phyloP scores from a whole-genome alignment of 2,329 filamentous ascomycete genomes.

The Chrysoporthe deuterocubensis region DNA sequence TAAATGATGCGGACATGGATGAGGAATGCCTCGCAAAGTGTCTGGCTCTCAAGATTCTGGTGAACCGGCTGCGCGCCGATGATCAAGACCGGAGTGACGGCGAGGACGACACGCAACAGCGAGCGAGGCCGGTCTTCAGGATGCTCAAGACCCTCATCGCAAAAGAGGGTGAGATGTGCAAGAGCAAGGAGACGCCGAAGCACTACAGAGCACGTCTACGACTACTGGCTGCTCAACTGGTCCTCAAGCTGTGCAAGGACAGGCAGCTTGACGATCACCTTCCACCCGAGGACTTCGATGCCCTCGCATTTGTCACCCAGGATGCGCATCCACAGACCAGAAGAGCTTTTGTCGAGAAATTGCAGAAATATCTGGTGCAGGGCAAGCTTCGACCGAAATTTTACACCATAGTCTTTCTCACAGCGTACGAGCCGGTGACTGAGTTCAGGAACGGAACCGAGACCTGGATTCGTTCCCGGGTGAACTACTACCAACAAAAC shows the following conservation, averaged over 20 bases:
- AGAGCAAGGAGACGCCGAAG: slow-evolving; percentile 73
- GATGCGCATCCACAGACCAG: slow-evolving; percentile 77
- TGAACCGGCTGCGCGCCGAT: slow-evolving; percentile 77
- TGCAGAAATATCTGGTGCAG: slow-evolving; percentile 88
- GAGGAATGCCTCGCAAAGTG: slow-evolving; percentile 84
- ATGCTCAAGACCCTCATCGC: slow-evolving; percentile 77
- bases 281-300: slow-evolving; percentile 75
- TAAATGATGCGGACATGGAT: slow-evolving; percentile 69
- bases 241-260: slow-evolving; percentile 81
- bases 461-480: slow-evolving; percentile 87
- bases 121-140: slow-evolving; percentile 73
- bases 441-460: slow-evolving; percentile 75
- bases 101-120: slow-evolving; percentile 55
- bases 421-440: slow-evolving; percentile 84
- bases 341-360: slow-evolving; percentile 75
- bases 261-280: slow-evolving; percentile 78
- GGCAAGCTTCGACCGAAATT: slow-evolving; percentile 74
- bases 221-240: slow-evolving; percentile 77
- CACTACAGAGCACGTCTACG: slow-evolving; percentile 82
- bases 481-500: slow-evolving; percentile 63
- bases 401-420: slow-evolving; percentile 87
- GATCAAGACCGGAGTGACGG: slow-evolving; percentile 44
- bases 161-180: slow-evolving; percentile 78
- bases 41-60: slow-evolving; percentile 81
- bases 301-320: slow-evolving; percentile 79